Evolutionary conservation across 2,329 filamentous ascomycete genomes (phyloP).

Genomic region (Penicillium sp.): DNA sequence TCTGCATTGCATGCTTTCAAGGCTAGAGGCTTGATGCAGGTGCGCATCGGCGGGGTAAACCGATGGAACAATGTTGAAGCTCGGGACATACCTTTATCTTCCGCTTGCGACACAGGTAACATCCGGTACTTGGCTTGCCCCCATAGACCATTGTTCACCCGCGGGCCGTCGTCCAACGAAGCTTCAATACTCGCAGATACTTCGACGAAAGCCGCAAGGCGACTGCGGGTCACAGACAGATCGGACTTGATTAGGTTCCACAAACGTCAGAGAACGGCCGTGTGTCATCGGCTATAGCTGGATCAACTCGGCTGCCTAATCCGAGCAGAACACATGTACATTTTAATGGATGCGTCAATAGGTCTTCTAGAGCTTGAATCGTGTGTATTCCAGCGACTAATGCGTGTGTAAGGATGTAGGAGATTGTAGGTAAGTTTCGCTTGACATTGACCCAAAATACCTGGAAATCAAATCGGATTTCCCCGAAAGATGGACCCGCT

Average conservation of each 20-base stretch:
- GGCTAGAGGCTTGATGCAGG: neutral
- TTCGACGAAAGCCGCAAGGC: neutral
- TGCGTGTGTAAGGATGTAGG: neutral
- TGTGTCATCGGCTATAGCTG: slow-evolving; percentile 7
- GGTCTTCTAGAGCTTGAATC: neutral
- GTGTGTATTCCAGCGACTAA: neutral
- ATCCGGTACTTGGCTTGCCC: slow-evolving; percentile 42
- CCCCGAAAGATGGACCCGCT: neutral
- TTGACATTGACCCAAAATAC: neutral
- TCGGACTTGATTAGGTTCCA: slow-evolving; percentile 12
- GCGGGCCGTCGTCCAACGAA: neutral
- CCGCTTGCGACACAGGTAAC: slow-evolving; percentile 41
- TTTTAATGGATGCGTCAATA: slow-evolving; percentile 7
- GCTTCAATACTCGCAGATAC: neutral
- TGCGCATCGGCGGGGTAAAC: neutral
- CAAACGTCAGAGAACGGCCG: slow-evolving; percentile 7
- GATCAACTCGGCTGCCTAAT: slow-evolving; percentile 21
- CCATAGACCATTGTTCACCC: slow-evolving; percentile 41
- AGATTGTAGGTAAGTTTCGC: neutral
- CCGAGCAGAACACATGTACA: slow-evolving; percentile 13
- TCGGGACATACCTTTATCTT: slow-evolving; percentile 39
- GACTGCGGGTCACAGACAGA: neutral
- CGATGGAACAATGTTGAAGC: slow-evolving; percentile 8
- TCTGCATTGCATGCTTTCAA: neutral
- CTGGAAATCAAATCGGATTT: neutral